phyloP scores from a whole-genome alignment of 2,329 filamentous ascomycete genomes.

The Colletotrichum melonis region DNA sequence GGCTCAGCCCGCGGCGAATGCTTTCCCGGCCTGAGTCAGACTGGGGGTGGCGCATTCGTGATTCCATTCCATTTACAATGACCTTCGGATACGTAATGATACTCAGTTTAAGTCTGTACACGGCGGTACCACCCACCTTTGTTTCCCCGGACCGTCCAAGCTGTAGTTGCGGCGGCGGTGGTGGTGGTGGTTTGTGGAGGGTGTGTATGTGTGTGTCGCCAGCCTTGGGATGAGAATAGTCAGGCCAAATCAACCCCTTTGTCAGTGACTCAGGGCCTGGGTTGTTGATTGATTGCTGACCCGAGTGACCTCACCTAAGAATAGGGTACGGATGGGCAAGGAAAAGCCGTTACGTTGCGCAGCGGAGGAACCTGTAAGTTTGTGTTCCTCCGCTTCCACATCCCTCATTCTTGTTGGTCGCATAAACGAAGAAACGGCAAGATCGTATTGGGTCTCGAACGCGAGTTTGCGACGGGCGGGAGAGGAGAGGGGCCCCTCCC shows the following conservation, averaged over 20 bases:
- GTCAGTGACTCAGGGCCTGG: slow-evolving; percentile 4
- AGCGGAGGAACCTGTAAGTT: background rate
- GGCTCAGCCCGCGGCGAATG: slow-evolving; percentile 7
- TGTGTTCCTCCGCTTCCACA: background rate
- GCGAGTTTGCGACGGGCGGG: slow-evolving; percentile 14
- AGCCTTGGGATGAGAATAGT: slow-evolving; percentile 25
- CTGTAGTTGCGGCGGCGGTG: background rate
- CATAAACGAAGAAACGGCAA: slow-evolving; percentile 18
- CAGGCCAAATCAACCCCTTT: slow-evolving; percentile 4
- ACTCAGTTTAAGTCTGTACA: background rate
- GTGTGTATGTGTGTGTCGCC: background rate
- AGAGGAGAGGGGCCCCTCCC: background rate
- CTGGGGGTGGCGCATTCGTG: slow-evolving; percentile 28
- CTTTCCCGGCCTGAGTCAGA: slow-evolving; percentile 34
- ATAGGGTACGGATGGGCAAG: background rate
- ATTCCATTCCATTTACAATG: slow-evolving; percentile 1
- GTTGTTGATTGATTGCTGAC: background rate
- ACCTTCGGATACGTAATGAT: background rate
- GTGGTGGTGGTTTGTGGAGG: background rate
- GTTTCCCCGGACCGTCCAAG: slow-evolving; percentile 27
- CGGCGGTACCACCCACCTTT: slow-evolving; percentile 12
- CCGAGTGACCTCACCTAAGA: background rate
- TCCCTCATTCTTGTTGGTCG: background rate
- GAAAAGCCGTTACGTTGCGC: slow-evolving; percentile 17
- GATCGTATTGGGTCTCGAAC: slow-evolving; percentile 28